A percentile compares a stretch with the other conserved stretches of the same genome.
phyloP scores from a whole-genome alignment of 164 flowering plant species.

The Vitis riparia region DNA sequence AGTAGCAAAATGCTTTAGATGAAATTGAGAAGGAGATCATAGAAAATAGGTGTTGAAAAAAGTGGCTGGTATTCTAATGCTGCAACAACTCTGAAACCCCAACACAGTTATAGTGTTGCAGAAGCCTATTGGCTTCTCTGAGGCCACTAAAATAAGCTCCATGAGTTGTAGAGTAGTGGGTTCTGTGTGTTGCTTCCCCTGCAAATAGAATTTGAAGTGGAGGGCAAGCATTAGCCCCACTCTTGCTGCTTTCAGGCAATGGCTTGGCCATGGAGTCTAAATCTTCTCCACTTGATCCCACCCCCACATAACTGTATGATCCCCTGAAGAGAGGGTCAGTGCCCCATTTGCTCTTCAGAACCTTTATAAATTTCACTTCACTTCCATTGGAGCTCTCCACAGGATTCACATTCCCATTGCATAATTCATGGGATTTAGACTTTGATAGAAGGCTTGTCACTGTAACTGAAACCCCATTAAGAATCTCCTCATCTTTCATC shows the following conservation, averaged over 20 bases:
- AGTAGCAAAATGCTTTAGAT: not conserved
- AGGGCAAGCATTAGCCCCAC: conserved; percentile 13
- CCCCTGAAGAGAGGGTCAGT: conserved; percentile 94
- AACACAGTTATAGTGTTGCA: conserved; percentile 64
- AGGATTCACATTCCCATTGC: conserved; percentile 39
- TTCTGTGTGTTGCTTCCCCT: conserved; percentile 98
- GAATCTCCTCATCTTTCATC: conserved; percentile 66
- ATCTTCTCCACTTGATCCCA: conserved; percentile 89
- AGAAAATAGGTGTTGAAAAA: conserved; percentile 10
- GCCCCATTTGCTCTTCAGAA: conserved; percentile 85
- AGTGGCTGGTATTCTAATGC: conserved; percentile 9
- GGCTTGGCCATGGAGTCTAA: conserved; percentile 87
- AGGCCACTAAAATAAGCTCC: conserved; percentile 97
- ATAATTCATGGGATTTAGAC: conserved; percentile 14
- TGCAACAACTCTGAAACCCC: conserved; percentile 19
- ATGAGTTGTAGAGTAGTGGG: conserved; percentile 97
- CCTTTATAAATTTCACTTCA: conserved; percentile 35
- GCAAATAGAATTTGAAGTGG: conserved; percentile 91
- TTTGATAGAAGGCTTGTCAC: conserved; percentile 41
- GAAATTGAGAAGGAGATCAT: conserved; percentile 14
- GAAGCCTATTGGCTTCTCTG: conserved; percentile 96
- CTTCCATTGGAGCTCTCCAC: conserved; percentile 6
- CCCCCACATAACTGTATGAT: conserved; percentile 87
- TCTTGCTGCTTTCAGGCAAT: conserved; percentile 43
- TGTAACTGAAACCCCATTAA: conserved; percentile 62